Evolutionary conservation across 331 rosid species (phyloP), one percentile per base, ranked within the genome.

Genomic region (Malus hybrid): DNA sequence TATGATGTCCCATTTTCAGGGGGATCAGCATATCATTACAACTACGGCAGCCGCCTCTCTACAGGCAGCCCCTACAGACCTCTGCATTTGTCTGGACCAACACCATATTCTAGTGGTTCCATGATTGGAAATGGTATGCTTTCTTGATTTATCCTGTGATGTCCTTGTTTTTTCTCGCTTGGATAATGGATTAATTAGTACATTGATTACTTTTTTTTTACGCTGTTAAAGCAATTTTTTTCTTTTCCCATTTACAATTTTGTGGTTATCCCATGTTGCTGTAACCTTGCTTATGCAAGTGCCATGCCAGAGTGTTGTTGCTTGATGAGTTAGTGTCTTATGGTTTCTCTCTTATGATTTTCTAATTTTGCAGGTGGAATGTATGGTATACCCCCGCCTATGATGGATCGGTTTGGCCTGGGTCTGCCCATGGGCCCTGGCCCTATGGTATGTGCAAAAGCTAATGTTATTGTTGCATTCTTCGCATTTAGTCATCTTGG

Each of bases 1-100:
- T 95, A 88, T 77, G 99, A 95, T 63, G 90, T 92, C 74, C 98
- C 98, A 27, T 95, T 85, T 86, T 82, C 93, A 28, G 97, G 96
- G 81, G 98, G 97, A 68, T 90, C 99, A 36, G 96, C 98, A 32
- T 92, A 95, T 74, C 99, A 89, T 79, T 95, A 95, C 89, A 95
- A 90, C 78, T 92, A 92, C 34, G 87, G 93, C 44, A 86, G 82
- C 75, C 97, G 91, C 55, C 82, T 90, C 55, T 88, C 98, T 77
- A 87, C 91, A 19, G 97, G 96, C 69, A 90, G 96, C 83, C 97
- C 97, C 44, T 95, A 89, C 76, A 85, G 99, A 70, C 93, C 98
- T 70, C 77, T 95, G 85, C 97, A 90, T 83, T 69, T 92, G 75
- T 76, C 99, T 60, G 99, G 87, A 73, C 98, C 98, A 12, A 24